Evolutionary conservation across 2,329 filamentous ascomycete species (phyloP), one percentile per base, ranked within the genome.

Genomic region (Colletotrichum aenigma): DNA sequence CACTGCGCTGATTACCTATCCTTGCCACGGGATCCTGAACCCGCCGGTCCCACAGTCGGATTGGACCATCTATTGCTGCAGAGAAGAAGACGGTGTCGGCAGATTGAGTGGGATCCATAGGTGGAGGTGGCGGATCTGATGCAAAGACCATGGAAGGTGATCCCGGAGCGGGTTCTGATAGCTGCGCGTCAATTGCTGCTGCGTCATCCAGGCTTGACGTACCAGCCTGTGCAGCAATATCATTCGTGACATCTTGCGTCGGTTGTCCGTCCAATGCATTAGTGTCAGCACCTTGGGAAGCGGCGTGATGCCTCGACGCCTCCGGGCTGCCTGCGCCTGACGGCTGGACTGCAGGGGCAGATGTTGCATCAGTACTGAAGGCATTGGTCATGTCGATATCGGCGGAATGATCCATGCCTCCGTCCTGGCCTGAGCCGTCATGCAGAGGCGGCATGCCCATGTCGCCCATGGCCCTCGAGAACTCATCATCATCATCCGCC

Each of bases 11-110:
- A 21, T 94, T 95, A 2, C 89, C 88, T 72, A 98, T 96, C 32
- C 93, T 92, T 4, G 97, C 96, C 3, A 98, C 89, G 0, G 96
- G 94, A 43, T 93, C 90, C 2, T 91, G 91, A 77, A 94, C 91
- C 24, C 97, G 92, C 4, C 93, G 89, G 81, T 99, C 98, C 96
- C 97, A 99, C 78, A 99, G 92, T n/a, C 96, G 93, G 60, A 99
- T 88, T 1, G 93, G 93, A 69, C 96, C 96, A 85, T 98, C 94
- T 10, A 96, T 95, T 4, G 95, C 94, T 4, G 97, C 94, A 30
- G 96, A 95, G 67, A 99, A 89, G 83, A 99, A 99, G 0, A 94
- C 96, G 6, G 92, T 94, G 77, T 96, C 92, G 0, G 92, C 95
- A 30, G 91, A 91, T 79, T 92, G 91, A 2, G 89, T 88, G 0